Base-by-base conservation (phyloP, 129 eudicot species). In the Dittrichia graveolens region DNA sequence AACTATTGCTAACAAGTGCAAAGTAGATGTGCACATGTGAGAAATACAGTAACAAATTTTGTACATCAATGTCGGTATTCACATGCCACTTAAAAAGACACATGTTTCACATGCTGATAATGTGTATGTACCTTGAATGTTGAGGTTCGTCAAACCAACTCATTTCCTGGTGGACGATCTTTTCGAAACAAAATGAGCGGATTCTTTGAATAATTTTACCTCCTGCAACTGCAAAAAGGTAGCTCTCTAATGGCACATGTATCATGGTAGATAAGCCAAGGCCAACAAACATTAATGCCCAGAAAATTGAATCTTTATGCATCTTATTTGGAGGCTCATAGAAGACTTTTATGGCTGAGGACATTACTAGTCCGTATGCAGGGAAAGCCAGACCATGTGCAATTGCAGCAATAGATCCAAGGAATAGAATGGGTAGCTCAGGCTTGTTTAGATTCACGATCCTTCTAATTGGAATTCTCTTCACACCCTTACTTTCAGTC, bases 121-220 rank as follows among this genome's bases (percentile, higher is more conserved):
- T 8, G 52, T 19, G 4, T 43, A 67, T 61, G 41, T 11, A 89
- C 92, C 96, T 85, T 63, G 95, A 83, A 71, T 88, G 81, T 75
- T 77, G 71, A 67, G 90, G 86, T 31, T 78, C 76, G 50, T 88
- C 95, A 16, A 88, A 88, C 95, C 95, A 88, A 60, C 87, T 78
- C 54, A 85, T 80, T 45, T 88, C 88, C 54, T 82, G 85, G 67
- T 85, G 86, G 6, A 83, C 88, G 19, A 88, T 67, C 74, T 75
- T 88, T 43, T 81, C 58, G 34, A 88, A 88, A 4, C 83, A 61
- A 56, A 83, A 35, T 4, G 80, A 71, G 24, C 88, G 80, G 16
- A 88, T 71, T 16, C 91, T 55, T 70, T 71, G 62, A 0, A 80
- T 81, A 65, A 88, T 13, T 70, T 78, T 83, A 14, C 86, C 87